Evolutionary conservation across 305 asterid species (phyloP).

Genomic region (Vinca major): DNA sequence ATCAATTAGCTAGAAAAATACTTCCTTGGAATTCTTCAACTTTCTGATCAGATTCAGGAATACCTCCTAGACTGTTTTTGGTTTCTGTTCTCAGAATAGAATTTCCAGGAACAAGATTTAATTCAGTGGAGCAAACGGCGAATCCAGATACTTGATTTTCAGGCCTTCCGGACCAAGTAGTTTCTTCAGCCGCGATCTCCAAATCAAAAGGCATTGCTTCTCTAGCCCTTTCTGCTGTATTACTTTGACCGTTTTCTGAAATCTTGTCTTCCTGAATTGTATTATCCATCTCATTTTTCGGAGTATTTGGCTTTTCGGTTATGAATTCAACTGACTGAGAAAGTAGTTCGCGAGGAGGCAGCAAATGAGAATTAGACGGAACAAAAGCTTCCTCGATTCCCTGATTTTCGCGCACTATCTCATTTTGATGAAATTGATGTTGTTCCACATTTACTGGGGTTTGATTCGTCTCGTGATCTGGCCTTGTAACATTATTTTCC

Average conservation of each 20-base stretch:
- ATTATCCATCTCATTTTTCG: constrained; percentile 5
- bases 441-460: constrained; percentile 11
- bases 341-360: constrained; percentile 26
- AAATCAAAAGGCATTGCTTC: constrained; percentile 25
- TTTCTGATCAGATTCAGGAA: constrained; percentile 12
- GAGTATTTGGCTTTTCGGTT: constrained; percentile 21
- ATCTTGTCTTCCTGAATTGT: constrained; percentile 14
- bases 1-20: neutral
- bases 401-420: constrained; percentile 21
- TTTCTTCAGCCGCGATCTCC: constrained; percentile 32
- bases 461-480: constrained; percentile 23
- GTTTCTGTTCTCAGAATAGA: constrained; percentile 21
- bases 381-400: constrained; percentile 34
- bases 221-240: constrained; percentile 8
- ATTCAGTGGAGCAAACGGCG: constrained; percentile 11
- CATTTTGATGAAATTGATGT: constrained; percentile 4
- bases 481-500: constrained; percentile 15
- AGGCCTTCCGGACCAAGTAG: constrained; percentile 17
- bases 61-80: constrained; percentile 14
- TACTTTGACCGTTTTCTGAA: constrained; percentile 15
- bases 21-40: constrained; percentile 11
- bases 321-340: constrained; percentile 22
- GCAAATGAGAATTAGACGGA: constrained; percentile 11
- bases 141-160: constrained; percentile 16
- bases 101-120: constrained; percentile 29